phyloP scores from a whole-genome alignment of 2,329 filamentous ascomycete species.

The Hymenoscyphus albidus region DNA sequence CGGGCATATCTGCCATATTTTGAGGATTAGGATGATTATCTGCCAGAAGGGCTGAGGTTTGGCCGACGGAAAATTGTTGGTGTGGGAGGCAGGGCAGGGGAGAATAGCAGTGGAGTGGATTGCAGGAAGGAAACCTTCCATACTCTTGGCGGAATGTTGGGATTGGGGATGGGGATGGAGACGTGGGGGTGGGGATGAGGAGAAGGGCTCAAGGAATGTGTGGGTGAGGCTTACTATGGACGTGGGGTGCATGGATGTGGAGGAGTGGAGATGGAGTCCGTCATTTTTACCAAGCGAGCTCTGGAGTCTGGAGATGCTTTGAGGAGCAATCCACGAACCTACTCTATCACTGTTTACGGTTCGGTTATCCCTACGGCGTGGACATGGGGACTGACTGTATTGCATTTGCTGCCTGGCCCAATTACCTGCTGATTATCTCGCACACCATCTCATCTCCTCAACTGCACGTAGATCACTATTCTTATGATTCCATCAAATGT shows the following conservation, averaged over 20 bases:
- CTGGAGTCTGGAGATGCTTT: neutral
- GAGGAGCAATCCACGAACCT: neutral
- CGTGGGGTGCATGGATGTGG: constrained; percentile 2
- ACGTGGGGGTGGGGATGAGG: neutral
- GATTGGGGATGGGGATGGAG: neutral
- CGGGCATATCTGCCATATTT: neutral
- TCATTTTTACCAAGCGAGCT: neutral
- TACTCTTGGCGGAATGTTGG: neutral
- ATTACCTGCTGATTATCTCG: neutral
- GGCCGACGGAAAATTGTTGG: neutral
- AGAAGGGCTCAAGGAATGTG: neutral
- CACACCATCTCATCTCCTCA: neutral
- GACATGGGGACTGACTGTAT: neutral
- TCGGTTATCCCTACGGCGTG: neutral
- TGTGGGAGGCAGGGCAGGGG: neutral
- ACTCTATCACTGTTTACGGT: neutral
- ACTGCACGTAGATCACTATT: neutral
- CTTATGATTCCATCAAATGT: neutral
- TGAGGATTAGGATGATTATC: neutral
- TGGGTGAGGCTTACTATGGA: constrained; percentile 11
- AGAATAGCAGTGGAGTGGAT: neutral
- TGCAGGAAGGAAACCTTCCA: neutral
- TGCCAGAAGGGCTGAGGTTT: neutral
- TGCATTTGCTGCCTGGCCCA: neutral
- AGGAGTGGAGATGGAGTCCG: constrained; percentile 5